These are phyloP conservation scores for Athelia psychrophila DNA, from an alignment of 1,284 basidiomycete species.

Conservation along the genomic window DNA sequence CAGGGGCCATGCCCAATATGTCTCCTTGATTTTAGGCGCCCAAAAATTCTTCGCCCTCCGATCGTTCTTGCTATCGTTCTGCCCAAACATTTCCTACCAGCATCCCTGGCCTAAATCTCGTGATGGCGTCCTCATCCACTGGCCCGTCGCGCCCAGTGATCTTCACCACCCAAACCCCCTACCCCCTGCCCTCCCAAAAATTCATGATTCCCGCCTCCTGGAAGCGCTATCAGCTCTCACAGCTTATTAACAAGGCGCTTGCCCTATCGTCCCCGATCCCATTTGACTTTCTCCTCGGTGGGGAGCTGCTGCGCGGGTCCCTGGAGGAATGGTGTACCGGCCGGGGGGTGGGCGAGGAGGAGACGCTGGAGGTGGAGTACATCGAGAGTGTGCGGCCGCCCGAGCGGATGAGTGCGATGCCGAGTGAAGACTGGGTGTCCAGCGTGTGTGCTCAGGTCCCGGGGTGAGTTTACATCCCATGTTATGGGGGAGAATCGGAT, in stretches of 20 bases:
- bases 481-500: constrained; percentile 2
- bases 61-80: too few relatives aligned
- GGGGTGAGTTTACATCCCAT: constrained; percentile 49
- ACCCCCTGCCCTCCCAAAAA: constrained; percentile 86
- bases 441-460: constrained; percentile 69
- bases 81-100: not conserved
- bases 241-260: constrained; percentile 95
- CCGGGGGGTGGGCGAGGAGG: constrained; percentile 77
- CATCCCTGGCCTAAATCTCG: not conserved
- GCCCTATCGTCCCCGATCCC: constrained; percentile 75
- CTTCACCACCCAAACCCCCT: constrained; percentile 78
- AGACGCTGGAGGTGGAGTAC: constrained; percentile 92
- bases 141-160: constrained; percentile 59
- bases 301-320: constrained; percentile 75
- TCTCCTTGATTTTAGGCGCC: too few relatives aligned
- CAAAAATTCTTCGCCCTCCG: too few relatives aligned
- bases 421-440: constrained; percentile 95
- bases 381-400: constrained; percentile 92
- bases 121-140: constrained; percentile 16
- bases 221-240: constrained; percentile 95
- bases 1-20: too few relatives aligned
- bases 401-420: constrained; percentile 74
- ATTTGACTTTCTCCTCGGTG: constrained; percentile 91
- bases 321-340: constrained; percentile 79
- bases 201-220: constrained; percentile 93